Evolutionary conservation across 768 basidiomycete genomes (phyloP).

Genomic region (Termitomyces sp.): DNA sequence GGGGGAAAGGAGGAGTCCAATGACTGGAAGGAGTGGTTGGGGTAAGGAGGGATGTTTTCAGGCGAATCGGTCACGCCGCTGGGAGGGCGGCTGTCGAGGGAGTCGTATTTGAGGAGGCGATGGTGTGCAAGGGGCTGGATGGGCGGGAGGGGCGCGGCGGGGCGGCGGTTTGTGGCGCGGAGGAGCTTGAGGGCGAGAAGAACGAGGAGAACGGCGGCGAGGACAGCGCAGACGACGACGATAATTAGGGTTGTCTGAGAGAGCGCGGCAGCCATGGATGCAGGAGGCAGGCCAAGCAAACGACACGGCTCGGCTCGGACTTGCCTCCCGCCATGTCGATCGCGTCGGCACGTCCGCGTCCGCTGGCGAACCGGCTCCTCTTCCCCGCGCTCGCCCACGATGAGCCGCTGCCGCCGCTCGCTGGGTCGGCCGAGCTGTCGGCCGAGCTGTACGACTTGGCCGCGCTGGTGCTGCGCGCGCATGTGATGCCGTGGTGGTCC

Average conservation of each 20-base stretch:
- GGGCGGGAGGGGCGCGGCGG: slow-evolving; percentile 49
- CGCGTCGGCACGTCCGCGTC: slow-evolving; percentile 23
- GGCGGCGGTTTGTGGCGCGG: slow-evolving; percentile 25
- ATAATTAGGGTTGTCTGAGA: slow-evolving; percentile 43
- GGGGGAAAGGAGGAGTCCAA: slow-evolving; percentile 10
- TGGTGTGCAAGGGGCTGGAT: slow-evolving; percentile 62
- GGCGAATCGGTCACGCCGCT: slow-evolving; percentile 10
- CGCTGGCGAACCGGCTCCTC: slow-evolving; percentile 53
- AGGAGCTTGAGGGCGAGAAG: slow-evolving; percentile 32
- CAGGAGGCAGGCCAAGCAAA: not conserved
- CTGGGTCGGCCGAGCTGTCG: slow-evolving; percentile 49
- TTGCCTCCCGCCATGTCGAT: slow-evolving; percentile 15
- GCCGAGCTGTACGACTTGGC: slow-evolving; percentile 74
- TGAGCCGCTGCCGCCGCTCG: slow-evolving; percentile 38
- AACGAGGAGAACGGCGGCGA: slow-evolving; percentile 35
- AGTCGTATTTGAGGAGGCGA: slow-evolving; percentile 38
- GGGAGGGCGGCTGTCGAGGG: slow-evolving; percentile 1
- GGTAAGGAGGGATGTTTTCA: not conserved
- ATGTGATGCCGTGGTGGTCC: slow-evolving; percentile 82
- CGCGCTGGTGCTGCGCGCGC: slow-evolving; percentile 75
- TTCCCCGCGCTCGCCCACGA: slow-evolving; percentile 49
- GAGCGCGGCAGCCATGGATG: slow-evolving; percentile 18
- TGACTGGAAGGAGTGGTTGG: slow-evolving; percentile 10
- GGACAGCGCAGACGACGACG: slow-evolving; percentile 37
- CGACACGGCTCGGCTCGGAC: slow-evolving; percentile 3